Evolutionary conservation across 2,329 filamentous ascomycete species (phyloP).

Genomic region (Exophiala calicioides): DNA sequence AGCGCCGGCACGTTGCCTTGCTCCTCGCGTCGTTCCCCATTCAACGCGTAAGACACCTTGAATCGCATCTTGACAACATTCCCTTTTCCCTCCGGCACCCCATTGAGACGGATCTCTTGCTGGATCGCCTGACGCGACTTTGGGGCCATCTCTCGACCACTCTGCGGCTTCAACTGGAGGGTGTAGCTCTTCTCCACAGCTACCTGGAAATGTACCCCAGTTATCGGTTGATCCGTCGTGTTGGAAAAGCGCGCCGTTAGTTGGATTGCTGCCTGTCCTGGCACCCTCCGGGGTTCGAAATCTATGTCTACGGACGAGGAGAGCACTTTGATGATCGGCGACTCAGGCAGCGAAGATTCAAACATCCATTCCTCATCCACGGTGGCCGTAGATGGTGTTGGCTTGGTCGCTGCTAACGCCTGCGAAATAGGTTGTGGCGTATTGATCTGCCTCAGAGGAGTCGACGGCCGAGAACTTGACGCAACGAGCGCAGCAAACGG

Average conservation of each 20-base stretch:
- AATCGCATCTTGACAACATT: constrained; percentile 84
- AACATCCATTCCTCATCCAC: constrained; percentile 92
- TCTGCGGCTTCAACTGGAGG: constrained; percentile 81
- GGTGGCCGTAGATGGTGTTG: constrained; percentile 21
- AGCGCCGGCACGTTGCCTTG: constrained; percentile 82
- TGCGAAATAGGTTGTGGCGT: constrained; percentile 32
- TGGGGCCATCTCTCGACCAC: constrained; percentile 72
- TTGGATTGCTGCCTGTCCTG: constrained; percentile 58
- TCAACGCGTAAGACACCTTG: constrained; percentile 76
- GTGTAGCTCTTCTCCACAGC: constrained; percentile 90
- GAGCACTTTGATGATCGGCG: constrained; percentile 67
- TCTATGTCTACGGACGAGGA: constrained; percentile 71
- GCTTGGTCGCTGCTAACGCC: constrained; percentile 16
- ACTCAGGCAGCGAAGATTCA: constrained; percentile 76
- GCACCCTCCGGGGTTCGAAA: constrained; percentile 64
- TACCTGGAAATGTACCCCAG: constrained; percentile 83
- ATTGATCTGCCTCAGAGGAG: constrained; percentile 38
- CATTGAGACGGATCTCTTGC: constrained; percentile 76
- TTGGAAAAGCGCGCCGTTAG: constrained; percentile 85
- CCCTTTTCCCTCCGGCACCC: constrained; percentile 72
- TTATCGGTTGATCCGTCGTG: constrained; percentile 67
- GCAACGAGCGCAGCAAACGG: constrained; percentile 63
- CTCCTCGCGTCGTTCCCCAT: constrained; percentile 66
- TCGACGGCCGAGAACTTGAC: constrained; percentile 51
- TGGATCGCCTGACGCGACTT: constrained; percentile 74